Conservation (phyloP, 2,329 filamentous ascomycete genomes). For the Xylariomycetidae sp. region DNA sequence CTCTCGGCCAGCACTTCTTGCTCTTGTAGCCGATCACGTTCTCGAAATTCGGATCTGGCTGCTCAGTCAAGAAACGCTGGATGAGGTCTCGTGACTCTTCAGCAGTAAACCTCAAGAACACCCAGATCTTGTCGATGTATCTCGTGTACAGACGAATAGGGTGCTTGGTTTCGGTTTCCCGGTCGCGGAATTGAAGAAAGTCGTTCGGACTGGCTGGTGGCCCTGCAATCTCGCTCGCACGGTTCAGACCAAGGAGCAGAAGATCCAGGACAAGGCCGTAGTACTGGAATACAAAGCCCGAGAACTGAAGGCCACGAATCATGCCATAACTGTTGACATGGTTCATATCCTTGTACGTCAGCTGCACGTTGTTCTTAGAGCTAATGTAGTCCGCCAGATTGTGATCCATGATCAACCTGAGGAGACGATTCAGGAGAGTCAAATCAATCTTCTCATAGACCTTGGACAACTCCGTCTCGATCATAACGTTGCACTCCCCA, state of each 20-base stretch:
- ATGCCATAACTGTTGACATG: conserved; percentile 98
- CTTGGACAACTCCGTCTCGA: conserved; percentile 97
- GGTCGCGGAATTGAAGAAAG: conserved; percentile 93
- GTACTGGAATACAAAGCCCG: conserved; percentile 97
- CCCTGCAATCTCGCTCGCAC: conserved; percentile 96
- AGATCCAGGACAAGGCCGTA: conserved; percentile 95
- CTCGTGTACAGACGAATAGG: conserved; percentile 96
- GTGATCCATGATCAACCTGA: conserved; percentile 97
- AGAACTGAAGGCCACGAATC: conserved; percentile 97
- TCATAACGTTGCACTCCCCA: conserved; percentile 97
- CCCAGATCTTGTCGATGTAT: conserved; percentile 98
- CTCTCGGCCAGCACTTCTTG: conserved; percentile 98
- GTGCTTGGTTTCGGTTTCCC: conserved; percentile 85
- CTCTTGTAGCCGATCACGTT: conserved; percentile 99
- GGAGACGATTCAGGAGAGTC: conserved; percentile 85
- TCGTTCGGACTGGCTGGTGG: conserved; percentile 92
- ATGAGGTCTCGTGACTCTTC: conserved; percentile 95
- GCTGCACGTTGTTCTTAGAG: conserved; percentile 97
- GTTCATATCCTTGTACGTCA: conserved; percentile 99
- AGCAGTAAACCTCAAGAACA: conserved; percentile 88
- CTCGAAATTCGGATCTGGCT: conserved; percentile 97
- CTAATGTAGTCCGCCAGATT: conserved; percentile 99
- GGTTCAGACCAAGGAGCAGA: conserved; percentile 82
- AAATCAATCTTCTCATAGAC: conserved; percentile 99
- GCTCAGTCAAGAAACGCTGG: conserved; percentile 94